Conservation (phyloP, 2,329 filamentous ascomycete genomes). For the Aspergillus persii region DNA sequence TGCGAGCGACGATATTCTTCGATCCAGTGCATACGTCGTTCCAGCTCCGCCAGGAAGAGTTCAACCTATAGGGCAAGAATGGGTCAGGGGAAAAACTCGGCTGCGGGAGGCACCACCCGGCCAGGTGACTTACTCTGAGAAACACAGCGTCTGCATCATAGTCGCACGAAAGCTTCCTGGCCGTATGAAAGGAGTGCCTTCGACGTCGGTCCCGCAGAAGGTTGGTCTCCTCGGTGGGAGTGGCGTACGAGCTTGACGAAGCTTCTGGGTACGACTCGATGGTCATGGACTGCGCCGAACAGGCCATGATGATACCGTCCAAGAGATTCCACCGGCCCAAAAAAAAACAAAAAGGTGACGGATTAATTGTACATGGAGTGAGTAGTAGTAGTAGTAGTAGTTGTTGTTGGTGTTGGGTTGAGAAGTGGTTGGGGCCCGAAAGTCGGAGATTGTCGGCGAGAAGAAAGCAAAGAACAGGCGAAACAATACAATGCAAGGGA, state of each 20-base stretch:
- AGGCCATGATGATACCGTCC: slow-evolving; percentile 33
- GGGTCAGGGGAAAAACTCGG: slow-evolving; percentile 7
- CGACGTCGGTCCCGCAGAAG: slow-evolving; percentile 41
- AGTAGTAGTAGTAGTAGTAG: too few species aligned
- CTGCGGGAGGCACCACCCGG: not conserved
- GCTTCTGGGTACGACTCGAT: slow-evolving; percentile 36
- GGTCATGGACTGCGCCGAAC: slow-evolving; percentile 39
- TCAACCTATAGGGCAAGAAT: slow-evolving; percentile 36
- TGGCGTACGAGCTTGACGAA: slow-evolving; percentile 26
- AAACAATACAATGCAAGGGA: slow-evolving; percentile 5
- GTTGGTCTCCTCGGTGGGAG: slow-evolving; percentile 31
- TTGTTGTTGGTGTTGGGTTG: not conserved
- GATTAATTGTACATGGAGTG: slow-evolving; percentile 14
- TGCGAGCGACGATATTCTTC: slow-evolving; percentile 84
- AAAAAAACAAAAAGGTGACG: not conserved
- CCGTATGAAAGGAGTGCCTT: slow-evolving; percentile 46
- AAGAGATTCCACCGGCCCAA: not conserved
- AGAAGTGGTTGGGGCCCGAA: slow-evolving; percentile 4
- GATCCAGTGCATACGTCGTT: slow-evolving; percentile 80
- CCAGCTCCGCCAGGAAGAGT: slow-evolving; percentile 70
- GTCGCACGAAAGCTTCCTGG: slow-evolving; percentile 43
- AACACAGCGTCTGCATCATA: slow-evolving; percentile 47
- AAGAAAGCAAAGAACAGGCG: slow-evolving; percentile 1
- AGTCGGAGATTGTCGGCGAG: slow-evolving; percentile 2
- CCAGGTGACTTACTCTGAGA: slow-evolving; percentile 33